Evolutionary conservation across 2,329 filamentous ascomycete genomes (phyloP).

Genomic region (Juglanconis juglandina): DNA sequence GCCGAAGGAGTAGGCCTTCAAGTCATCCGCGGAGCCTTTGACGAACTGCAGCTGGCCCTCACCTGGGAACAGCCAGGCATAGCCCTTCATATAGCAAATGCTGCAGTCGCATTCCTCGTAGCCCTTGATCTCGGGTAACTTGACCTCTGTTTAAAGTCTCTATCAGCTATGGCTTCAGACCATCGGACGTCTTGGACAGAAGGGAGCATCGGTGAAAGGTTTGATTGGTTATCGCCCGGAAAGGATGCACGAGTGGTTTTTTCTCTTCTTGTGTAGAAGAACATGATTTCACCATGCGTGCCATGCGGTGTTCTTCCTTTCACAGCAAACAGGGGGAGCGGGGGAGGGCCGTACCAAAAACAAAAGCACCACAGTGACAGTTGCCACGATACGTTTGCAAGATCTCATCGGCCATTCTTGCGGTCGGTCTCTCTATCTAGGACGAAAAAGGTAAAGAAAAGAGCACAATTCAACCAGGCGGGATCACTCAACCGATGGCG

Average conservation of each 20-base stretch:
- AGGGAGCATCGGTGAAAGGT: too few species aligned
- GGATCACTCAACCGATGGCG: not conserved
- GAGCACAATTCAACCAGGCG: not conserved
- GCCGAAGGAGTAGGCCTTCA: conserved; percentile 44
- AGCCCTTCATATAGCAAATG: conserved; percentile 54
- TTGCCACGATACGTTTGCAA: conserved; percentile 50
- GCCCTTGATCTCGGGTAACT: conserved; percentile 52
- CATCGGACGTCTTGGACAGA: not conserved
- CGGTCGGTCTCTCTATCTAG: not conserved
- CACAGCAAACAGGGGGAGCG: not conserved
- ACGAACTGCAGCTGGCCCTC: conserved; percentile 38
- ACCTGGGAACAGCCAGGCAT: conserved; percentile 34
- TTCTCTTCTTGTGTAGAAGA: too few species aligned
- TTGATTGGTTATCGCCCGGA: too few species aligned
- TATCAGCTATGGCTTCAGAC: not conserved
- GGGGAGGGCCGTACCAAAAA: conserved; percentile 44
- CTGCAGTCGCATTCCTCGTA: conserved; percentile 63
- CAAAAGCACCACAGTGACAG: conserved; percentile 54
- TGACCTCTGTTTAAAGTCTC: not conserved
- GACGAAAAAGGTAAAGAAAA: not conserved
- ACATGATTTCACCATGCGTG: too few species aligned
- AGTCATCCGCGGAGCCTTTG: conserved; percentile 39
- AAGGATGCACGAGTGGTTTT: too few species aligned
- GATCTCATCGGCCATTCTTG: conserved; percentile 8
- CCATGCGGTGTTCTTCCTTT: too few species aligned